Conservation (phyloP, 768 basidiomycete species). For the Calocera cornea region DNA sequence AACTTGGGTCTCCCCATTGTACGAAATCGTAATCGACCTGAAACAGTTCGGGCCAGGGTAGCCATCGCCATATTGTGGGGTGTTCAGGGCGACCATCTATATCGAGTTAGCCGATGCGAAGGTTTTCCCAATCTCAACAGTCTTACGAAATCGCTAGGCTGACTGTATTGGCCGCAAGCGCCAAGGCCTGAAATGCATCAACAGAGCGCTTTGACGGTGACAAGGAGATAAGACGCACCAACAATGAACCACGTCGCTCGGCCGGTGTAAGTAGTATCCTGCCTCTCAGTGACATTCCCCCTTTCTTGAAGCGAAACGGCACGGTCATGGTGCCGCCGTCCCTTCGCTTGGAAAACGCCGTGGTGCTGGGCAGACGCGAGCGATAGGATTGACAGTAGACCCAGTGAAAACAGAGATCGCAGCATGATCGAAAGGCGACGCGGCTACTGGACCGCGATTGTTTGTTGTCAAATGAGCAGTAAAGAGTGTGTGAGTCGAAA, state of each 20-base stretch:
- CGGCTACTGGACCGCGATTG: background rate
- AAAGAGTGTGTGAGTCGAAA: background rate
- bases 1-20: constrained; percentile 41
- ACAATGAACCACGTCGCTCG: constrained; percentile 11
- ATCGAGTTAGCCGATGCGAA: too few relatives aligned
- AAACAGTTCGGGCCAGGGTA: constrained; percentile 58
- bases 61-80: constrained; percentile 38
- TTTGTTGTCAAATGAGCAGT: background rate
- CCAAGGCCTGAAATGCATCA: constrained; percentile 8
- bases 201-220: background rate
- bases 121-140: too few relatives aligned
- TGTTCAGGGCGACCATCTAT: background rate
- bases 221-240: background rate
- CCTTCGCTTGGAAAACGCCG: background rate
- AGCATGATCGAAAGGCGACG: background rate
- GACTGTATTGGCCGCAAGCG: constrained; percentile 11
- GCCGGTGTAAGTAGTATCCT: background rate
- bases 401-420: background rate
- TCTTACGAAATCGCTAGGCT: constrained; percentile 9
- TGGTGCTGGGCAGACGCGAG: background rate
- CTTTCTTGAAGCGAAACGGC: background rate
- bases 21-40: constrained; percentile 45
- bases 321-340: background rate
- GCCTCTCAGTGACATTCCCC: background rate
- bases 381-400: background rate